These are phyloP conservation scores for Phytophthora palmivora DNA, from an alignment of 352 stramenopile genomes.

Conservation along the genomic window DNA sequence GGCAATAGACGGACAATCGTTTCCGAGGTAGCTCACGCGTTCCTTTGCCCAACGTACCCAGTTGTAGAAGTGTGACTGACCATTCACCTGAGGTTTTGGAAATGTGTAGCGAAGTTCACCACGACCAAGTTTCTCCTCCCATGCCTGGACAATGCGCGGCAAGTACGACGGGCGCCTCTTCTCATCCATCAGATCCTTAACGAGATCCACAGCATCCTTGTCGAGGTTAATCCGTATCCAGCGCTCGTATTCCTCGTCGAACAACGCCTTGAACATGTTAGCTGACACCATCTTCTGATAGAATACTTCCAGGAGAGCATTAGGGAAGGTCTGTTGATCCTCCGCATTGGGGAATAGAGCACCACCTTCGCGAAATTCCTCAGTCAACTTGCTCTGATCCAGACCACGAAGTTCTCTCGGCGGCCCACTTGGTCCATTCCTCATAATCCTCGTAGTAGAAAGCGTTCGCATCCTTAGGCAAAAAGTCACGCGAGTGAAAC, in stretches of 20 bases:
- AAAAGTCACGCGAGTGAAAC: slow-evolving; percentile 75
- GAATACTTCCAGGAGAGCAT: slow-evolving; percentile 70
- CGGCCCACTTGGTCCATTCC: slow-evolving; percentile 64
- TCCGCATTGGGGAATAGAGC: slow-evolving; percentile 60
- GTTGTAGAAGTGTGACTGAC: slow-evolving; percentile 72
- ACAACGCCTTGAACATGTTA: slow-evolving; percentile 68
- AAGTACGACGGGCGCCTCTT: slow-evolving; percentile 63
- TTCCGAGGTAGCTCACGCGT: slow-evolving; percentile 63
- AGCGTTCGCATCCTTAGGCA: slow-evolving; percentile 54
- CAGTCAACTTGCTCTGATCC: slow-evolving; percentile 45
- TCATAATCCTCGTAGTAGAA: slow-evolving; percentile 66
- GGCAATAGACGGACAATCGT: slow-evolving; percentile 50
- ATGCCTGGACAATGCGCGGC: slow-evolving; percentile 55
- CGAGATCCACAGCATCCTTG: slow-evolving; percentile 56
- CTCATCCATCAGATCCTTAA: slow-evolving; percentile 38
- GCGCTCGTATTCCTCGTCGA: slow-evolving; percentile 59
- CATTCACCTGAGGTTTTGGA: slow-evolving; percentile 60
- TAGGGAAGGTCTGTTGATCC: slow-evolving; percentile 62
- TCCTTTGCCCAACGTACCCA: slow-evolving; percentile 87
- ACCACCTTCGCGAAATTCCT: slow-evolving; percentile 62
- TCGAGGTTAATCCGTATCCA: slow-evolving; percentile 73
- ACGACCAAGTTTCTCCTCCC: slow-evolving; percentile 62
- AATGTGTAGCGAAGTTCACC: slow-evolving; percentile 73
- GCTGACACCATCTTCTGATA: slow-evolving; percentile 44
- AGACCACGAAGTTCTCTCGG: slow-evolving; percentile 47